These are phyloP conservation scores for Russula dissimulans DNA, from an alignment of 768 basidiomycete species.

Conservation along the genomic window DNA sequence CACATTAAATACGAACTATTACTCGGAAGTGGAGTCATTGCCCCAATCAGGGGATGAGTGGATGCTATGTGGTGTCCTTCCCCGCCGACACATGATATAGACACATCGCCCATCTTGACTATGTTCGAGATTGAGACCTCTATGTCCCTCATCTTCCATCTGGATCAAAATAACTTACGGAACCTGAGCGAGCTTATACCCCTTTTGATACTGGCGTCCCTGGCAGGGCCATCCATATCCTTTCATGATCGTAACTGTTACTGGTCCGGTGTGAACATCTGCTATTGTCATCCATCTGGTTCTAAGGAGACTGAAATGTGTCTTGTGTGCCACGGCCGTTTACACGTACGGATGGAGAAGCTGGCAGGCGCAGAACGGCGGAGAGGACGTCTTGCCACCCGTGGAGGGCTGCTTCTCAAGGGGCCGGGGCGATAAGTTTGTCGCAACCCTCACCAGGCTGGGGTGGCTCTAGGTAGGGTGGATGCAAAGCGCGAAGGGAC, in stretches of 20 bases:
- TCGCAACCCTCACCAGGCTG: constrained; percentile 53
- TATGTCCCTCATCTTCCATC: constrained; percentile 1
- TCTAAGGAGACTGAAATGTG: constrained; percentile 5
- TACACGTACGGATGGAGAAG: constrained; percentile 25
- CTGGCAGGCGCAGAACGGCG: constrained; percentile 43
- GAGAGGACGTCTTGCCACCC: constrained; percentile 38
- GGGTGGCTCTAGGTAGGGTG: constrained; percentile 53
- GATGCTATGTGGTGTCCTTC: constrained; percentile 10
- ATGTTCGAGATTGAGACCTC: neutral
- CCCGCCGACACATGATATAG: neutral
- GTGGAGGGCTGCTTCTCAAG: constrained; percentile 32
- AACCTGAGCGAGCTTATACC: neutral
- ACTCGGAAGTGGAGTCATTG: constrained; percentile 2
- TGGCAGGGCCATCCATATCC: neutral
- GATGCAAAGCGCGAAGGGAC: constrained; percentile 58
- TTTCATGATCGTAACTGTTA: neutral
- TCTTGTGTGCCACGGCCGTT: neutral
- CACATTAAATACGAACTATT: constrained; percentile 11
- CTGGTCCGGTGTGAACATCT: neutral
- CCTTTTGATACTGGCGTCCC: neutral
- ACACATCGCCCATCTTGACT: neutral
- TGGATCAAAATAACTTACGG: neutral
- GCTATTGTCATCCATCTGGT: neutral
- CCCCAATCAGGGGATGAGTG: constrained; percentile 7
- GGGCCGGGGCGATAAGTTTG: constrained; percentile 36